phyloP scores from a whole-genome alignment of 306 rosid genomes.

The Pueraria montana region DNA sequence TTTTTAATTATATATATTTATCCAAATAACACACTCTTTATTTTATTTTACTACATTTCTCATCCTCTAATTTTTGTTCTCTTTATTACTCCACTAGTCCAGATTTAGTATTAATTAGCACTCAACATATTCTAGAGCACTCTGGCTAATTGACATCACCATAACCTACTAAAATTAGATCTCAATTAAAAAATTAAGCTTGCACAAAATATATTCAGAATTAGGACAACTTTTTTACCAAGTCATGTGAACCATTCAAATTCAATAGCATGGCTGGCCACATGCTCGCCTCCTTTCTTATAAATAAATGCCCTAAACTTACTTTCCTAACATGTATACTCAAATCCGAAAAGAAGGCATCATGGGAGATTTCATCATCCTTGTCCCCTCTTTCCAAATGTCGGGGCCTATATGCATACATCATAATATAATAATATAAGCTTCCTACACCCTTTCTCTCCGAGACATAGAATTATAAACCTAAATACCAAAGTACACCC shows the following conservation, averaged over 20 bases:
- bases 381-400: conserved; percentile 55
- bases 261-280: conserved; percentile 63
- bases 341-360: conserved; percentile 46
- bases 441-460: conserved; percentile 16
- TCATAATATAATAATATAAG: background rate
- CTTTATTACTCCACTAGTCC: background rate
- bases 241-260: conserved; percentile 65
- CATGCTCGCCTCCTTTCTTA: conserved; percentile 53
- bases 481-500: conserved; percentile 47
- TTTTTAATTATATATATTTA: background rate
- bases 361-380: conserved; percentile 57
- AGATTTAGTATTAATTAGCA: background rate
- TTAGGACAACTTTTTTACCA: conserved; percentile 46
- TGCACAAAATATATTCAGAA: conserved; percentile 41
- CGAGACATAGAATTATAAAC: conserved; percentile 30
- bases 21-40: background rate
- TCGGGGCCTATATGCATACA: conserved; percentile 26
- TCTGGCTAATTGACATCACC: conserved; percentile 42
- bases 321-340: conserved; percentile 45
- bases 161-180: conserved; percentile 46
- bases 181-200: conserved; percentile 37
- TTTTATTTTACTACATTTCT: background rate
- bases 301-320: conserved; percentile 33
- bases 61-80: background rate
- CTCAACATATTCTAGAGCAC: conserved; percentile 41